Evolutionary conservation across 148 eudicot species (phyloP).

Genomic region (Vaccinium corymbosum): DNA sequence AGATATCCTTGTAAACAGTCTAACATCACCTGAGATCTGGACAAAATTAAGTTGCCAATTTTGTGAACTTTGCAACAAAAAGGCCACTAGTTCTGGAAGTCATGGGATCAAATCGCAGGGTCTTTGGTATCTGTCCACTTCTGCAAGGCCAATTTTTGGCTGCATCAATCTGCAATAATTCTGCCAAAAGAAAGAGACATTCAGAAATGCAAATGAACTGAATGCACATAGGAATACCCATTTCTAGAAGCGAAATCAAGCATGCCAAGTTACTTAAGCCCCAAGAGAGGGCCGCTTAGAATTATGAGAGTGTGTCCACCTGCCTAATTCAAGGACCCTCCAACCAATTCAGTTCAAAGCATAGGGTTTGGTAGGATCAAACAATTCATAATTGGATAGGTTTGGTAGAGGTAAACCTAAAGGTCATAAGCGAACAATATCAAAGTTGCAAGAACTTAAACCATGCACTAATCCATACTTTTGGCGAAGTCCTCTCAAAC

Average conservation of each 20-base stretch:
- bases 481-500: neutral
- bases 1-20: neutral
- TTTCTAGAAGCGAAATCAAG: neutral
- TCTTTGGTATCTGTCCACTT: constrained; percentile 58
- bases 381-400: neutral
- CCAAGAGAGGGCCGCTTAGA: neutral
- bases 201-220: neutral
- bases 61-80: constrained; percentile 68
- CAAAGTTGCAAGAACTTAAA: neutral
- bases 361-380: neutral
- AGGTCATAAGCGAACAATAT: neutral
- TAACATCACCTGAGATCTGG: neutral
- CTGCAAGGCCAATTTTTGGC: constrained; percentile 82
- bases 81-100: constrained; percentile 74
- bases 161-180: constrained; percentile 64
- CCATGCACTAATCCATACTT: neutral
- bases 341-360: neutral
- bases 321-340: neutral
- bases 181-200: constrained; percentile 36
- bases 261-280: neutral
- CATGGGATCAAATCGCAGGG: constrained; percentile 87
- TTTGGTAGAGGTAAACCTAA: neutral
- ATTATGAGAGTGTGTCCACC: neutral
- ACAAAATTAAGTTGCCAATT: constrained; percentile 22
- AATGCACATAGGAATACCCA: neutral